phyloP scores from a whole-genome alignment of 2,329 filamentous ascomycete species.

The Colletotrichum sansevieriae region DNA sequence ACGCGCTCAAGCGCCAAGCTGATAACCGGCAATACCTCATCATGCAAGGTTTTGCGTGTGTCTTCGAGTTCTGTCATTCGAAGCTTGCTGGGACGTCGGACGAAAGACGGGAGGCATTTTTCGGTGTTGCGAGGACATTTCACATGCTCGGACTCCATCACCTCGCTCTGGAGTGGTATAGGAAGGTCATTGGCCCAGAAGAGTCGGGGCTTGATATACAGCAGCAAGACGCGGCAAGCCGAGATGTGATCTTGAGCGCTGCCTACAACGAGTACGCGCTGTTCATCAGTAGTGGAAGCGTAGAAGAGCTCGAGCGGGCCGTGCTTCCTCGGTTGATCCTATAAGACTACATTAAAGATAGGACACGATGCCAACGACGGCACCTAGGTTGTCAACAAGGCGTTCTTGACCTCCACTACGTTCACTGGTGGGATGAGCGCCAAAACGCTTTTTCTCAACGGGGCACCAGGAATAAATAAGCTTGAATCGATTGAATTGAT shows the following conservation, averaged over 20 bases:
- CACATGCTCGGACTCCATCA: conserved; percentile 58
- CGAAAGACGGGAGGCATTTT: conserved; percentile 81
- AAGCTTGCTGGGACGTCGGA: conserved; percentile 56
- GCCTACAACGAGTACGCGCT: conserved; percentile 45
- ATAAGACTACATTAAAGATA: background rate
- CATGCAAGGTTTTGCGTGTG: conserved; percentile 85
- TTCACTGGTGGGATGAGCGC: background rate
- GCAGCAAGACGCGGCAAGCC: conserved; percentile 9
- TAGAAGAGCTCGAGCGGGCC: conserved; percentile 25
- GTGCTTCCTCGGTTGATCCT: conserved; percentile 30
- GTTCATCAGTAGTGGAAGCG: conserved; percentile 46
- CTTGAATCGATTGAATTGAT: too few species aligned
- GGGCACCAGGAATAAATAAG: too few species aligned
- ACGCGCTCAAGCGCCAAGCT: conserved; percentile 88
- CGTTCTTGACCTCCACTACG: background rate
- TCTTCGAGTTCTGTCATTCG: conserved; percentile 78
- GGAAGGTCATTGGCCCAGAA: conserved; percentile 25
- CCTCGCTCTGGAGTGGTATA: conserved; percentile 41
- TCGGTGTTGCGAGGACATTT: conserved; percentile 82
- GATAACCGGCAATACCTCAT: conserved; percentile 92
- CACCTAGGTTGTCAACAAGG: too few species aligned
- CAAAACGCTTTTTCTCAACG: background rate
- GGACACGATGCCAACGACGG: background rate
- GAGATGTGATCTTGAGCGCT: conserved; percentile 34
- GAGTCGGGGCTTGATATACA: background rate